Evolutionary conservation across 2,329 filamentous ascomycete genomes (phyloP).

Genomic region (Myriangium duriaei): DNA sequence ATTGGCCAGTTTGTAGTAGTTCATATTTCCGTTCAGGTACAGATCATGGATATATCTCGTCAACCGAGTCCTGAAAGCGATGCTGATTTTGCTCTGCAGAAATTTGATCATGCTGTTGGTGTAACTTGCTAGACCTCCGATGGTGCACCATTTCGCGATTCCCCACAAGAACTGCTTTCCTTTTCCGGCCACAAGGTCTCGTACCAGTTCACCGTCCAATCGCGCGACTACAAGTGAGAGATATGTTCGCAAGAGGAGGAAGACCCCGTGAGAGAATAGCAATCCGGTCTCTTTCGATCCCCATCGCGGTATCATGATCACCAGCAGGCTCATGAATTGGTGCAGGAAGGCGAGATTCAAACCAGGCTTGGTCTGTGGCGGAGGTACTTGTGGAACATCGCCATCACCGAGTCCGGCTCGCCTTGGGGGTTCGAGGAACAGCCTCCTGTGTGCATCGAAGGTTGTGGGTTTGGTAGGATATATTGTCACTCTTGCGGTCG

Average conservation of each 20-base stretch:
- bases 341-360: slow-evolving; percentile 92
- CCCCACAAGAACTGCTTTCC: slow-evolving; percentile 80
- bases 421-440: slow-evolving; percentile 84
- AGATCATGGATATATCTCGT: slow-evolving; percentile 96
- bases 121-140: slow-evolving; percentile 87
- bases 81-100: slow-evolving; percentile 93
- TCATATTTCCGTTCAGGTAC: slow-evolving; percentile 86
- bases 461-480: slow-evolving; percentile 81
- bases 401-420: slow-evolving; percentile 65
- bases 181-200: slow-evolving; percentile 90
- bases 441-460: slow-evolving; percentile 85
- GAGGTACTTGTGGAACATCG: slow-evolving; percentile 54
- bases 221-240: slow-evolving; percentile 85
- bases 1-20: slow-evolving; percentile 92
- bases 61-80: slow-evolving; percentile 87
- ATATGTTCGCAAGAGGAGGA: slow-evolving; percentile 85
- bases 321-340: slow-evolving; percentile 89
- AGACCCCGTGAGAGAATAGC: slow-evolving; percentile 75
- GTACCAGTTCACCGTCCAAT: slow-evolving; percentile 88
- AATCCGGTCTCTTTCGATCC: slow-evolving; percentile 90
- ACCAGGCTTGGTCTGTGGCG: slow-evolving; percentile 82
- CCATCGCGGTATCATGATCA: slow-evolving; percentile 95
- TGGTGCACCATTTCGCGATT: slow-evolving; percentile 86
- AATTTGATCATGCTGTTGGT: slow-evolving; percentile 99
- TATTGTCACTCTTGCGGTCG: slow-evolving; percentile 84